Evolutionary conservation across 495 filamentous ascomycete species (phyloP).

Genomic region (Chaetomium tenue): DNA sequence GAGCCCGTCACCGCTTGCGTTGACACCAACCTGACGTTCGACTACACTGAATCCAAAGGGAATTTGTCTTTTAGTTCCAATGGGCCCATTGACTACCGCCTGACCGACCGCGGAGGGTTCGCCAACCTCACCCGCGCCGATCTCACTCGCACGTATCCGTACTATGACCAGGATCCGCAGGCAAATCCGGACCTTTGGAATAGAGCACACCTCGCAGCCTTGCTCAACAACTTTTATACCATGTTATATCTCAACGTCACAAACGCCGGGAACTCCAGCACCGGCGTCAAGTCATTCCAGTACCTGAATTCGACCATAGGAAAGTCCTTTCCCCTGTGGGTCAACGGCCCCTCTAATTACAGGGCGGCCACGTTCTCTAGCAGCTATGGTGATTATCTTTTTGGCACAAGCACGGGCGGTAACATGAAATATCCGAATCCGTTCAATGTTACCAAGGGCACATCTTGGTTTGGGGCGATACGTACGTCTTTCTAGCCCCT

Average conservation of each 20-base stretch:
- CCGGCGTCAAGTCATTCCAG: slow-evolving; percentile 23
- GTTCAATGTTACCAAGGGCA: slow-evolving; percentile 26
- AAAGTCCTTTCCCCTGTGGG: slow-evolving; percentile 30
- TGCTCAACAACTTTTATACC: slow-evolving; percentile 40
- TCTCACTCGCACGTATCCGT: slow-evolving; percentile 33
- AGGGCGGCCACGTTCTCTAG: background rate
- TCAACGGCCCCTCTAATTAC: background rate
- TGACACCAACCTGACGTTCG: slow-evolving; percentile 45
- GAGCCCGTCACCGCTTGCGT: slow-evolving; percentile 48
- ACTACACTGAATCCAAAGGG: slow-evolving; percentile 30
- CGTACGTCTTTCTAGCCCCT: slow-evolving; percentile 19
- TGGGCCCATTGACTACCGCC: slow-evolving; percentile 23
- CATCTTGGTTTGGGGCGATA: slow-evolving; percentile 30
- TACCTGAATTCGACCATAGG: slow-evolving; percentile 40
- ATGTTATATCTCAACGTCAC: slow-evolving; percentile 29
- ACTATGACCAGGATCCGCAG: slow-evolving; percentile 30
- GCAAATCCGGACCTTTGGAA: slow-evolving; percentile 32
- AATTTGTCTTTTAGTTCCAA: background rate
- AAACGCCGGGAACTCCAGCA: slow-evolving; percentile 12
- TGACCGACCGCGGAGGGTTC: slow-evolving; percentile 48
- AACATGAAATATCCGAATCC: slow-evolving; percentile 27
- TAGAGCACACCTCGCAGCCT: slow-evolving; percentile 46
- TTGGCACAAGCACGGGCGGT: background rate
- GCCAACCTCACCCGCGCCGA: slow-evolving; percentile 10
- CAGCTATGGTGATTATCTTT: slow-evolving; percentile 22